Evolutionary conservation across 73 alveolate species (phyloP).

Genomic region (Paramecium sexaurelia): DNA sequence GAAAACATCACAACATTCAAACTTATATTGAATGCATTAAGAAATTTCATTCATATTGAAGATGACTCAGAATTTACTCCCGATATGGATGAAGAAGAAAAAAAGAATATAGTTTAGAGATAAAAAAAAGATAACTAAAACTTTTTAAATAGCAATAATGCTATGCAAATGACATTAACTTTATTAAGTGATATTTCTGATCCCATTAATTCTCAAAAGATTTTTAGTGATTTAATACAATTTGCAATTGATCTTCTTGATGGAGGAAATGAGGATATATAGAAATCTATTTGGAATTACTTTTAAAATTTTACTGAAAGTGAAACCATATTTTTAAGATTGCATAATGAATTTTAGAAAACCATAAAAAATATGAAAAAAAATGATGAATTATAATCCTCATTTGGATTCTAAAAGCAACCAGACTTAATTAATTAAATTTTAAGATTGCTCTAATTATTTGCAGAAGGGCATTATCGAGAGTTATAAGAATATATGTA

Average conservation of each 20-base stretch:
- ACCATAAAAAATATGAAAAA: background rate
- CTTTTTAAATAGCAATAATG: conserved; percentile 57
- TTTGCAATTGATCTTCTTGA: conserved; percentile 71
- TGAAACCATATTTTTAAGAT: conserved; percentile 67
- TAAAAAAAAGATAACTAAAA: conserved; percentile 55
- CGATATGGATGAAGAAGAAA: background rate
- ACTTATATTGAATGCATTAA: conserved; percentile 46
- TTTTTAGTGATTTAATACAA: conserved; percentile 63
- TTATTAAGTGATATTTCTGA: conserved; percentile 62
- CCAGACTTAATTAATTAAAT: conserved; percentile 43
- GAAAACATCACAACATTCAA: conserved; percentile 56
- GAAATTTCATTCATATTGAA: conserved; percentile 14
- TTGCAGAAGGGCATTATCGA: conserved; percentile 67
- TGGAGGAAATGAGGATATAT: conserved; percentile 72
- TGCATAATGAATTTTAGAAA: conserved; percentile 54
- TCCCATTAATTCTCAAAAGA: conserved; percentile 55
- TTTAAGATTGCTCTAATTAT: conserved; percentile 58
- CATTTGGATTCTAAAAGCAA: background rate
- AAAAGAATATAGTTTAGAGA: background rate
- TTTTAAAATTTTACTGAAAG: conserved; percentile 62
- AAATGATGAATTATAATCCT: background rate
- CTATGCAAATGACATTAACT: conserved; percentile 60
- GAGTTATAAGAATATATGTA: conserved; percentile 64
- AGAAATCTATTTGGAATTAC: conserved; percentile 59
- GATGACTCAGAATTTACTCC: conserved; percentile 19